Base-by-base conservation (phyloP, 2,329 filamentous ascomycete species). In the Microsporum ferrugineum region DNA sequence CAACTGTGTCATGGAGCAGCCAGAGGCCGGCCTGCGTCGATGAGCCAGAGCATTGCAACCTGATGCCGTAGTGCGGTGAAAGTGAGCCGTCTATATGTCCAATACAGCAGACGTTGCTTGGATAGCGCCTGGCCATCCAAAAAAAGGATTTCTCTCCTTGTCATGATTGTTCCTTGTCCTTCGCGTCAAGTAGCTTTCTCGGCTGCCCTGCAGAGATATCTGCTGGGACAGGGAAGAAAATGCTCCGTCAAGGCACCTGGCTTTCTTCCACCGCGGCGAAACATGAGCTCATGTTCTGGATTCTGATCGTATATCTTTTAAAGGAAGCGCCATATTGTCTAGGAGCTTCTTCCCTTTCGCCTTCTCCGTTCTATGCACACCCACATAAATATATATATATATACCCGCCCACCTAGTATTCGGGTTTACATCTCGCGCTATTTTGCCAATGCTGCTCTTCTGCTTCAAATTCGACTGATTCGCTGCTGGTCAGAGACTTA, bases 171-270 rank as follows among this genome's bases (percentile, higher is more conserved):
- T 55, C 55, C 55, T 57, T 57, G 55, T 43, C 55, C 39, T 43
- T 41, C 55, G 39, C 55, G 55, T 55, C 49, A 55, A 55, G 49
- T 55, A 55, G 49, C 49, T 57, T 57, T 57, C 36, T 29, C 14
- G 29, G 10, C 55, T 43, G 29, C 36, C 23, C 17, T 29, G 29
- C 17, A 27, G 23, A 14, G 17, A 27, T 12, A 2, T 57, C 41
- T 36, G 36, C 55, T 43, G 12, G 34, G 55, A 41, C n/a, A 23
- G n/a, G 34, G 2, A n/a, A 43, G 14, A 43, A 59, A 59, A 59
- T 59, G 39, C 57, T 59, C 57, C 57, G 57, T 59, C n/a, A 2
- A 39, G 33, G 31, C 10, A 6, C 57, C 10, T 36, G 57, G 17
- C 27, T 59, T 59, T 59, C 23, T 34, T 14, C 8, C 31, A 5